These are phyloP conservation scores for Rhizopogon vesiculosus DNA, from an alignment of 768 basidiomycete genomes.

Conservation along the genomic window DNA sequence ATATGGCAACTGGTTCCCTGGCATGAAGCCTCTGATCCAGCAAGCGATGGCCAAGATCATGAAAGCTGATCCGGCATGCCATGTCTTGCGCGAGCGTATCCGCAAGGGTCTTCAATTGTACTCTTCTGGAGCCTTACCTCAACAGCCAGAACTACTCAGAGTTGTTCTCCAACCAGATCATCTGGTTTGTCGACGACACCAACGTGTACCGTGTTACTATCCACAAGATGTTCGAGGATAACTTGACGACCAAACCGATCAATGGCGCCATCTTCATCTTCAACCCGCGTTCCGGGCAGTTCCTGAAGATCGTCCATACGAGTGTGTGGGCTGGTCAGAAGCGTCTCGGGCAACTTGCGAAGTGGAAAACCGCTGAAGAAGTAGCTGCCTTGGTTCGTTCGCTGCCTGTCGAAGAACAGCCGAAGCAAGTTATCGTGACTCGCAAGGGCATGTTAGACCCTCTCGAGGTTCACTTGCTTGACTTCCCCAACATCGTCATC, in stretches of 20 bases:
- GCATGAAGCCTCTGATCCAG: too few relatives aligned
- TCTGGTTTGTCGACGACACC: constrained; percentile 99
- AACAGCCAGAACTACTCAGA: constrained; percentile 98
- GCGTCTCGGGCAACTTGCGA: constrained; percentile 97
- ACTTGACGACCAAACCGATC: constrained; percentile 98
- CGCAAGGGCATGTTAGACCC: constrained; percentile 99
- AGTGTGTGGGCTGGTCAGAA: constrained; percentile 99
- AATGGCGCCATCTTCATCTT: constrained; percentile 99
- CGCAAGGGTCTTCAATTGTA: constrained; percentile 97
- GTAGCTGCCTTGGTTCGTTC: constrained; percentile 97
- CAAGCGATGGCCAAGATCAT: constrained; percentile 99
- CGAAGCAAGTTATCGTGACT: constrained; percentile 99
- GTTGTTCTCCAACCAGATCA: constrained; percentile 97
- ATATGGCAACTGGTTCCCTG: too few relatives aligned
- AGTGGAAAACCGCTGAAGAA: constrained; percentile 99
- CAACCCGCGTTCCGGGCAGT: constrained; percentile 96
- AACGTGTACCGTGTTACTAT: constrained; percentile 99
- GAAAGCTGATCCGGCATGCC: constrained; percentile 98
- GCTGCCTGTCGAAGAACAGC: constrained; percentile 99
- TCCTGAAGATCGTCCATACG: constrained; percentile 99
- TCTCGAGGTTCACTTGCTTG: constrained; percentile 96
- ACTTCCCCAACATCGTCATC: constrained; percentile 99
- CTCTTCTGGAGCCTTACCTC: constrained; percentile 95
- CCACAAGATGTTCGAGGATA: constrained; percentile 99
- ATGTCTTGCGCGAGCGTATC: constrained; percentile 97